A percentile compares a stretch with the other conserved stretches of the same genome.
These are phyloP conservation scores for Neurospora africana DNA, from an alignment of 495 filamentous ascomycete genomes.

Conservation along the genomic window DNA sequence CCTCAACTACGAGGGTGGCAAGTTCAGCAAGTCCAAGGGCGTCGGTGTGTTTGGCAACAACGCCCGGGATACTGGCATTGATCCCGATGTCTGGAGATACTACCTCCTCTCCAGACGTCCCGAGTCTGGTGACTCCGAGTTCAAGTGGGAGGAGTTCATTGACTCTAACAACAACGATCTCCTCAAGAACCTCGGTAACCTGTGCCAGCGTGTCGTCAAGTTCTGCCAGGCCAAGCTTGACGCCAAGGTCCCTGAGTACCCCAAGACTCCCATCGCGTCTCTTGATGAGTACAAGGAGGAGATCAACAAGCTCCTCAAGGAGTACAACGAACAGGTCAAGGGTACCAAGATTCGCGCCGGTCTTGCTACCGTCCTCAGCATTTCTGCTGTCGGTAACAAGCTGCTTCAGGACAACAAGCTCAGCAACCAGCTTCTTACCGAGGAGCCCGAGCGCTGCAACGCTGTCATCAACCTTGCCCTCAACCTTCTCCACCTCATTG, in stretches of 20 bases:
- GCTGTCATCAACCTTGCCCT: slow-evolving; percentile 73
- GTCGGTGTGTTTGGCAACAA: slow-evolving; percentile 87
- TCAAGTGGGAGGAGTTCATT: slow-evolving; percentile 77
- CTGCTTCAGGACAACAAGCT: slow-evolving; percentile 74
- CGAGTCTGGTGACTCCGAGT: slow-evolving; percentile 81
- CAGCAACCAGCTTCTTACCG: slow-evolving; percentile 46
- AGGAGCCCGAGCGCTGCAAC: slow-evolving; percentile 60
- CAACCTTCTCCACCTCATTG: slow-evolving; percentile 72
- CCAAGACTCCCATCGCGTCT: slow-evolving; percentile 16
- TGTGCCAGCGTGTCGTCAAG: slow-evolving; percentile 89
- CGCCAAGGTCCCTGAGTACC: slow-evolving; percentile 60
- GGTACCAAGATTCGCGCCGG: slow-evolving; percentile 66
- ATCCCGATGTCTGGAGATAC: slow-evolving; percentile 84
- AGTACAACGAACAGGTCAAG: slow-evolving; percentile 66
- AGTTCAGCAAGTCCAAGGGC: slow-evolving; percentile 87
- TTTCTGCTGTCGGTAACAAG: slow-evolving; percentile 55
- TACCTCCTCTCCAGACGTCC: slow-evolving; percentile 83
- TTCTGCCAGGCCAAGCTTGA: slow-evolving; percentile 70
- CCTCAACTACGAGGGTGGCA: slow-evolving; percentile 89
- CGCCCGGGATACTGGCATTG: slow-evolving; percentile 79
- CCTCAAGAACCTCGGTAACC: slow-evolving; percentile 84
- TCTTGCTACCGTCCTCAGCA: slow-evolving; percentile 52
- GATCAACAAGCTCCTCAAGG: slow-evolving; percentile 50
- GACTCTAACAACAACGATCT: slow-evolving; percentile 83
- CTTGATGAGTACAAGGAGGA: slow-evolving; percentile 41